Base-by-base conservation (phyloP, 208 protist genomes). In the Trypanosoma congolense region DNA sequence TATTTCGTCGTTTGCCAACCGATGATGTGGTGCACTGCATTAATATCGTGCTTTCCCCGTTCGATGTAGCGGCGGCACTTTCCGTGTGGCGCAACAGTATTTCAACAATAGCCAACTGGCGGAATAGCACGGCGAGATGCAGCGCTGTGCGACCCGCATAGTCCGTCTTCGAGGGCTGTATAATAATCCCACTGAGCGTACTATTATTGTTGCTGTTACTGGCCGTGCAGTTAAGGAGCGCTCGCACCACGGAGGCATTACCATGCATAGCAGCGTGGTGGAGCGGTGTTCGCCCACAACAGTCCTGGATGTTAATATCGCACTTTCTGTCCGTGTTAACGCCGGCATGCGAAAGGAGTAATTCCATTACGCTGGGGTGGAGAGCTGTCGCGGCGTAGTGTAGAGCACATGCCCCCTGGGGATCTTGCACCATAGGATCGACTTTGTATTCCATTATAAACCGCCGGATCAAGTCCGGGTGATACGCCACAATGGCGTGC, bases 391-490 rank as follows among this genome's bases (percentile, higher is more conserved):
- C 47, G 38, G 82, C 86, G 53, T 87, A 89, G 62, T 93, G 87
- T 28, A 93, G 35, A n/a, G 82, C 82, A n/a, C 69, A 80, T 10
- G 82, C 82, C 2, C 87, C 87, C 18, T 76, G 55, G 12, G 75
- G 74, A 51, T 93, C 83, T 9, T 75, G 65, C 46, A 74, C 71
- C 75, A 84, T 87, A 38, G 83, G 61, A 65, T 93, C 75, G 5
- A 68, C 80, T 24, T 60, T 65, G 62, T 84, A 87, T 49, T 91
- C 80, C 5, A 90, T 42, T 10, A 81, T 62, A 9, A 93, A 58
- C 28, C 83, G 83, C 18, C 75, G 68, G 43, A 93, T 87, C 31
- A 93, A 50, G 54, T 93, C 82, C 0, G 87, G 87, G 60, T 90
- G 80, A 56, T 91, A 91, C 47, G 73, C 61, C 1, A 80, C 10